phyloP scores from a whole-genome alignment of 768 basidiomycete genomes.

The Mycena haematopus region DNA sequence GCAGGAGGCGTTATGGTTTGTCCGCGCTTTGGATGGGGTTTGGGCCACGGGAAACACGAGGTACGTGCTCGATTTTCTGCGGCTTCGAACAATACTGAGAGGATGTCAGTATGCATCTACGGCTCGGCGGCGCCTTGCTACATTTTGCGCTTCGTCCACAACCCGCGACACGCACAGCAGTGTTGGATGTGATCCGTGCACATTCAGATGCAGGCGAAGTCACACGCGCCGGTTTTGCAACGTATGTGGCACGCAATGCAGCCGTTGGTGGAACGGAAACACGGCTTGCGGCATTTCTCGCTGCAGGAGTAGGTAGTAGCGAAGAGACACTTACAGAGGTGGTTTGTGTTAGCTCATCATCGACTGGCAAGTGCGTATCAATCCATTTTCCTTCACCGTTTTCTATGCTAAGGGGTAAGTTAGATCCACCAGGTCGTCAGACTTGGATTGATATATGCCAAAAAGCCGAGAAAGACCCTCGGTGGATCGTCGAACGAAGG shows the following conservation, averaged over 20 bases:
- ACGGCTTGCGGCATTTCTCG: conserved; percentile 25
- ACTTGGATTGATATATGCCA: conserved; percentile 88
- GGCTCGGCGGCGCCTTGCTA: conserved; percentile 24
- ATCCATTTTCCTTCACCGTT: conserved; percentile 47
- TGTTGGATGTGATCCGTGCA: conserved; percentile 24
- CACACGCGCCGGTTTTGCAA: conserved; percentile 17
- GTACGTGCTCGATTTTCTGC: conserved; percentile 4
- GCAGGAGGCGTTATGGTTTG: conserved; percentile 27
- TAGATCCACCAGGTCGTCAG: conserved; percentile 45
- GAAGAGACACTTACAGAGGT: conserved; percentile 23
- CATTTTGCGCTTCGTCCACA: conserved; percentile 28
- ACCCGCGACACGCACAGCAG: conserved; percentile 23
- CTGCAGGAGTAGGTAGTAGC: conserved; percentile 22
- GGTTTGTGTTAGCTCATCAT: conserved; percentile 27
- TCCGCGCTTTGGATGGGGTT: conserved; percentile 25
- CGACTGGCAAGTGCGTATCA: conserved; percentile 46
- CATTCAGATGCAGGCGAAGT: conserved; percentile 19
- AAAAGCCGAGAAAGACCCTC: conserved; percentile 70
- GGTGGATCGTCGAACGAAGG: conserved; percentile 57
- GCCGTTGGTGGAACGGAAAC: conserved; percentile 21
- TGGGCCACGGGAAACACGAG: conserved; percentile 13
- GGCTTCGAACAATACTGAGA: background rate
- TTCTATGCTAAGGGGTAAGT: conserved; percentile 49
- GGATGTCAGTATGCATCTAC: conserved; percentile 9
- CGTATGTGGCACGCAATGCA: conserved; percentile 20